These are phyloP conservation scores for Pseudogymnoascus sp. DNA, from an alignment of 2,329 filamentous ascomycete species.

Conservation along the genomic window DNA sequence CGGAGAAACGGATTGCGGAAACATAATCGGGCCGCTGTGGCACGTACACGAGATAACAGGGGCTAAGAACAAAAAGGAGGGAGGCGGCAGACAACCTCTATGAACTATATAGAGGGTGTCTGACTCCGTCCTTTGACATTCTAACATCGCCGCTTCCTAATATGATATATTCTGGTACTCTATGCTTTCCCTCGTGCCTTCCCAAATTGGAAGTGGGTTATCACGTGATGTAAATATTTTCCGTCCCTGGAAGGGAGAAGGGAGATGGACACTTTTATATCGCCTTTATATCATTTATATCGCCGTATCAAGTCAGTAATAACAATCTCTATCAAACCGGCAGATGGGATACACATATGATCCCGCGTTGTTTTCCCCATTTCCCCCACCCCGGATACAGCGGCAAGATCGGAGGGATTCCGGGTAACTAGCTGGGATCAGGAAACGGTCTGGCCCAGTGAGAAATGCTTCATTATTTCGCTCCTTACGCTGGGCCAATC, in stretches of 20 bases:
- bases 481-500: background rate
- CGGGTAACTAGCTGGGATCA: slow-evolving; percentile 1
- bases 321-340: background rate
- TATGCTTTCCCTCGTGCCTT: background rate
- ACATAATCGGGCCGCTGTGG: background rate
- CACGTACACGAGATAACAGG: background rate
- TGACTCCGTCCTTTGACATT: background rate
- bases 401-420: background rate
- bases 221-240: background rate
- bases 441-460: background rate
- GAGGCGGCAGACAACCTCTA: background rate
- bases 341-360: background rate
- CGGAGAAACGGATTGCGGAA: background rate
- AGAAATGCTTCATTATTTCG: background rate
- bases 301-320: background rate
- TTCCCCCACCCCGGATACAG: background rate
- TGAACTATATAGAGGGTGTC: background rate
- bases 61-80: background rate
- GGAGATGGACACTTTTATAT: background rate
- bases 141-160: background rate
- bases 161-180: background rate
- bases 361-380: background rate
- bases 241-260: background rate
- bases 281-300: background rate
- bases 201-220: background rate